These are phyloP conservation scores for Microbotryum saponariae DNA, from an alignment of 1,284 basidiomycete species.

Conservation along the genomic window DNA sequence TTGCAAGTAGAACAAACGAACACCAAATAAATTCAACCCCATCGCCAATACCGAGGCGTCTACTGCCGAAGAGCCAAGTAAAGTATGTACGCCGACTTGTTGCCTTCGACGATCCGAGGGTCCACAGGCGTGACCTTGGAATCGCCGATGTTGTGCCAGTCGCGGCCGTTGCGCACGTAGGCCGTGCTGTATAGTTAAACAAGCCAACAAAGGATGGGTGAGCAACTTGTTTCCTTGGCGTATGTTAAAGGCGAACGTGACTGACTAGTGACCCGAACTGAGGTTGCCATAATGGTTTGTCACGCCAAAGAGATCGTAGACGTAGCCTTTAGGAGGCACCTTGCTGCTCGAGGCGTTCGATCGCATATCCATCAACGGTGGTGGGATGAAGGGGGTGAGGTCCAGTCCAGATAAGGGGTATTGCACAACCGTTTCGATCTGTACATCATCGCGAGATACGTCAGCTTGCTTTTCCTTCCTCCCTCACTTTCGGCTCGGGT, in stretches of 20 bases:
- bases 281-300: slow-evolving; percentile 82
- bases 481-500: not conserved
- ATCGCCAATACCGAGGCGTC: no score
- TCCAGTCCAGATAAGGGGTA: slow-evolving; percentile 80
- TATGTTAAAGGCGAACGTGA: slow-evolving; percentile 21
- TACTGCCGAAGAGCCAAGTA: slow-evolving; percentile 16
- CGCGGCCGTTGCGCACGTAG: slow-evolving; percentile 28
- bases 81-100: slow-evolving; percentile 27
- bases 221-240: not conserved
- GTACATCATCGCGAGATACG: slow-evolving; percentile 51
- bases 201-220: not conserved
- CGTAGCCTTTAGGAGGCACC: slow-evolving; percentile 32
- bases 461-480: slow-evolving; percentile 57
- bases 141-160: slow-evolving; percentile 36
- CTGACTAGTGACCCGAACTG: slow-evolving; percentile 83
- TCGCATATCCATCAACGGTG: slow-evolving; percentile 36
- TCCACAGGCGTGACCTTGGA: slow-evolving; percentile 32
- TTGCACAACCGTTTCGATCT: slow-evolving; percentile 42
- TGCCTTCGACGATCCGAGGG: slow-evolving; percentile 15
- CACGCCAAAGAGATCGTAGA: slow-evolving; percentile 45
- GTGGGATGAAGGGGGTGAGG: slow-evolving; percentile 83
- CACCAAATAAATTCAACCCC: no score
- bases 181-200: slow-evolving; percentile 26
- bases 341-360: slow-evolving; percentile 1
- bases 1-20: no score